These are phyloP conservation scores for Lepidium didymum DNA, from an alignment of 345 rosid species.

Conservation along the genomic window DNA sequence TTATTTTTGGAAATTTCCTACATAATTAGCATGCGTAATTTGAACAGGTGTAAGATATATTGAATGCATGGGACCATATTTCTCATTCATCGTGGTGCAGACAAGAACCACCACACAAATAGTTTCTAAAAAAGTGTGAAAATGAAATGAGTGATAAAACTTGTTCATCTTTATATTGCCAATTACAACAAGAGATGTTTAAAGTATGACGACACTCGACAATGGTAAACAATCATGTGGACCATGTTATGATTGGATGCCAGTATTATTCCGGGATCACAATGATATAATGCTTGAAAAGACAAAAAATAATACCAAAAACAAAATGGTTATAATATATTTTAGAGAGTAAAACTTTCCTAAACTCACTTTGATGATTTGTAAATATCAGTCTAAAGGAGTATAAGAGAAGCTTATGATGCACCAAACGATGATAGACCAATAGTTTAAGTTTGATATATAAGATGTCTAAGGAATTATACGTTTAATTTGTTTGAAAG, in stretches of 20 bases:
- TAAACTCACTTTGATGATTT: not conserved
- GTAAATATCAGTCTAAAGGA: not conserved
- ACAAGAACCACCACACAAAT: not conserved
- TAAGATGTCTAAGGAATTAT: too few relatives aligned
- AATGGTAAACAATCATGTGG: not conserved
- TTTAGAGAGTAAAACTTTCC: not conserved
- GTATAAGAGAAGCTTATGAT: too few relatives aligned
- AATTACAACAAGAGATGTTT: not conserved
- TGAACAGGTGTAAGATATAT: not conserved
- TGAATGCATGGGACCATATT: not conserved
- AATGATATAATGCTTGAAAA: not conserved
- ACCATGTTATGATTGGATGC: not conserved
- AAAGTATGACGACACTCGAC: not conserved
- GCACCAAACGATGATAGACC: too few relatives aligned
- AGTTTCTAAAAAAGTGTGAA: not conserved
- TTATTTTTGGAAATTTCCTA: not conserved
- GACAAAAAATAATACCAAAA: not conserved
- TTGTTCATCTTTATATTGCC: not conserved
- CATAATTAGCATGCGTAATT: not conserved
- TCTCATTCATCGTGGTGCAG: not conserved
- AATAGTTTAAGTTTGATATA: too few relatives aligned
- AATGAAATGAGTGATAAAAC: not conserved
- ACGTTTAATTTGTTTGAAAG: too few relatives aligned
- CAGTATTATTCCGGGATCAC: not conserved
- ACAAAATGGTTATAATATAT: not conserved